Conservation (phyloP, 805 yeast species). For the Candida lessepsii region DNA sequence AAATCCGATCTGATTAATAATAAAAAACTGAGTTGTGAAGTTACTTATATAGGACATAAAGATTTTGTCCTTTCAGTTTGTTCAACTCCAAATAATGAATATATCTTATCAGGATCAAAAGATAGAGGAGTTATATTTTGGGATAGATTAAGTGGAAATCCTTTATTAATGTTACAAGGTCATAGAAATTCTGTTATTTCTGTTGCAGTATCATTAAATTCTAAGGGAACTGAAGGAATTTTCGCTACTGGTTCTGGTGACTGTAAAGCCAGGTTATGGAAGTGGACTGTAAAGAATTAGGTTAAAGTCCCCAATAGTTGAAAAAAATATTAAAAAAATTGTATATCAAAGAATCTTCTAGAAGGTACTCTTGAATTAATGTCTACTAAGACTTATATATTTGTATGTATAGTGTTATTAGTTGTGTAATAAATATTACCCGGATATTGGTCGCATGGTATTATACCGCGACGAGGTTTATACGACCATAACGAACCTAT, state of each 20-base stretch:
- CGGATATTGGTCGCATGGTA: neutral
- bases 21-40: conserved; percentile 67
- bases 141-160: conserved; percentile 91
- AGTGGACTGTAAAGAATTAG: conserved; percentile 56
- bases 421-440: conserved; percentile 9
- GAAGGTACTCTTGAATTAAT: neutral
- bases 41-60: conserved; percentile 92
- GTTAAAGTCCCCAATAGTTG: neutral
- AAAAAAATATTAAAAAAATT: too few species aligned
- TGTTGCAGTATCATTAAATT: conserved; percentile 85
- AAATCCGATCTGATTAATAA: conserved; percentile 26
- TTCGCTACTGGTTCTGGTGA: conserved; percentile 98
- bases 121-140: conserved; percentile 97
- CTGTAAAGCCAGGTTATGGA: conserved; percentile 96
- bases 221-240: conserved; percentile 70
- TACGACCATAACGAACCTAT: conserved; percentile 1
- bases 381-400: conserved; percentile 3
- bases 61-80: conserved; percentile 95
- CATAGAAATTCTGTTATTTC: conserved; percentile 94
- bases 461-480: conserved; percentile 1
- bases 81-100: conserved; percentile 88
- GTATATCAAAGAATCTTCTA: too few species aligned
- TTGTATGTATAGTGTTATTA: conserved; percentile 6
- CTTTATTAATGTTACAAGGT: conserved; percentile 93
- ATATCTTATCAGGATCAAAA: conserved; percentile 90